Base-by-base conservation (phyloP, 1,139 yeast species). In the Suhomyces bribrorum region DNA sequence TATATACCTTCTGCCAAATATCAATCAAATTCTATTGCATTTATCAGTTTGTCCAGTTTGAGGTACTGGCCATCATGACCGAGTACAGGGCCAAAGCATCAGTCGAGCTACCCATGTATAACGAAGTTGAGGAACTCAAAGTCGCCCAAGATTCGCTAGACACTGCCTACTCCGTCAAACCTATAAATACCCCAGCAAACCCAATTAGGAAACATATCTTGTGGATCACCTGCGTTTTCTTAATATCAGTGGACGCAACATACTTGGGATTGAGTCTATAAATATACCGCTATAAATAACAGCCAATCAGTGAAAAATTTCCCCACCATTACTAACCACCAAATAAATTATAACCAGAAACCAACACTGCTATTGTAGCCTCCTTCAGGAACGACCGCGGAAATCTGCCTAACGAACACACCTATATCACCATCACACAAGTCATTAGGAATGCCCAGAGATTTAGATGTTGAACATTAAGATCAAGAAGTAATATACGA, bases 1-100 rank as follows among this genome's bases (percentile, higher is more conserved):
- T 38, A 6, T 59, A 54, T 44, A 47, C 50, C 23, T 14, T 49
- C 3, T 45, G 54, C 20, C 42, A 50, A 15, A 52, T 53, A 35
- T 47, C 55, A 14, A 31, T 59, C 37, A 62, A 62, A 41, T 54
- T 62, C 37, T 59, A 54, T 39, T 54, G 64, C 40, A 54, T 62
- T 26, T 54, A 54, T 34, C 59, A 52, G 41, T 61, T 52, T 32
- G 46, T 59, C n/a, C 48, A 58, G 26, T 54, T 49, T 44, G 62
- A 57, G 35, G 40, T 58, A 5, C 47, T 44, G 1, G 28, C 47
- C 14, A 46, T 56, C 12, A 39, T 49, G 7, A 38, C 41, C 34
- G 47, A 46, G 9, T 20, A 20, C n/a, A n/a, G n/a, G n/a, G n/a
- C n/a, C n/a, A n/a, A n/a, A n/a, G n/a, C n/a, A n/a, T n/a, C n/a